A percentile compares a stretch with the other conserved stretches of the same genome.
Conservation (phyloP, 2,329 filamentous ascomycete species). For the Dothistroma septosporum region DNA sequence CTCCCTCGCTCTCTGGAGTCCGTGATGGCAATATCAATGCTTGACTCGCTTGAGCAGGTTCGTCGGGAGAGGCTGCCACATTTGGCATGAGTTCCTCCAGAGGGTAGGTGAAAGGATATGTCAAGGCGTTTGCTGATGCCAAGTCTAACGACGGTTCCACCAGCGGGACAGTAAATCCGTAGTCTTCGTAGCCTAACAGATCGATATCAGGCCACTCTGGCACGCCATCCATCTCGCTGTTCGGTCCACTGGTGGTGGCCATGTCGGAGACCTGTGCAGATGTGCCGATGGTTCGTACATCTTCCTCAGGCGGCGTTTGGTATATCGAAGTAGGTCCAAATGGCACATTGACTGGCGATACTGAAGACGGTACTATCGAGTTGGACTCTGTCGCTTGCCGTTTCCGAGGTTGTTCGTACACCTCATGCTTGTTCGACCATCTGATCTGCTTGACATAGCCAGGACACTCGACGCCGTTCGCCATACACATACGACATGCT, state of each 20-base stretch:
- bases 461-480: constrained; percentile 42
- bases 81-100: constrained; percentile 1
- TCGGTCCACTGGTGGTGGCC: neutral
- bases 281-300: neutral
- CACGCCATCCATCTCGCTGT: neutral
- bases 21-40: neutral
- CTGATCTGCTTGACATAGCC: constrained; percentile 46
- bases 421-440: constrained; percentile 49
- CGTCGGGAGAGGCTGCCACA: neutral
- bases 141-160: constrained; percentile 2
- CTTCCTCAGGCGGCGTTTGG: neutral
- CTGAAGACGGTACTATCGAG: neutral
- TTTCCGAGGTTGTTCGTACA: constrained; percentile 27
- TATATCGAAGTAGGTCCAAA: neutral
- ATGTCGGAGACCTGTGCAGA: neutral
- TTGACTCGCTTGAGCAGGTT: neutral
- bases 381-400: neutral
- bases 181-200: constrained; percentile 8
- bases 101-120: neutral
- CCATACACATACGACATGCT: constrained; percentile 43
- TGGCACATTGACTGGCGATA: neutral
- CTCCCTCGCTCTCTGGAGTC: neutral
- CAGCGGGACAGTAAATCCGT: neutral
- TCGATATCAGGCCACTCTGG: constrained; percentile 8
- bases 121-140: neutral